These are phyloP conservation scores for Rubia peregrina DNA, from an alignment of 305 asterid genomes.

Conservation along the genomic window DNA sequence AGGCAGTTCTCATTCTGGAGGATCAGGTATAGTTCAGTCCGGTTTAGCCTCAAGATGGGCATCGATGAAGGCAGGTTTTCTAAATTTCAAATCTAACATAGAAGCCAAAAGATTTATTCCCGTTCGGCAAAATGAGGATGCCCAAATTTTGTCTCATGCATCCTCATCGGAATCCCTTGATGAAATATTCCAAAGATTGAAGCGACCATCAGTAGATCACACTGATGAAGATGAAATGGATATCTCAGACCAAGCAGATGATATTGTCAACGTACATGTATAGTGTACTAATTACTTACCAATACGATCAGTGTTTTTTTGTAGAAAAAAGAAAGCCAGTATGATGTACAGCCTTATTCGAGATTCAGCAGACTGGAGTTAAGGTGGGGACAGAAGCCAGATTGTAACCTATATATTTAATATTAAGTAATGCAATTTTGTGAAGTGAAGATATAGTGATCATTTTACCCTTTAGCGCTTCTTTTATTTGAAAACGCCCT, in stretches of 20 bases:
- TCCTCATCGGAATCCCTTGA: conserved; percentile 79
- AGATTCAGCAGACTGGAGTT: conserved; percentile 2
- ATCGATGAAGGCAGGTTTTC: conserved; percentile 85
- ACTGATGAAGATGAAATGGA: conserved; percentile 30
- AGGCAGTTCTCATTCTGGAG: conserved; percentile 32
- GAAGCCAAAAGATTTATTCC: conserved; percentile 75
- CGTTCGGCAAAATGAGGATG: conserved; percentile 50
- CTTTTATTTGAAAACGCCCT: no score
- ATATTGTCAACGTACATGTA: conserved; percentile 7
- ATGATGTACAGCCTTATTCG: conserved; percentile 10
- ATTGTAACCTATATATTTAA: neutral
- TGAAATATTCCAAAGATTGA: conserved; percentile 77
- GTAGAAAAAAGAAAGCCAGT: conserved; percentile 1
- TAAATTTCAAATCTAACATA: conserved; percentile 53
- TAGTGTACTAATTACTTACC: neutral
- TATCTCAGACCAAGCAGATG: conserved; percentile 17
- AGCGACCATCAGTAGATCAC: conserved; percentile 45
- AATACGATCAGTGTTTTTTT: neutral
- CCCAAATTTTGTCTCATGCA: conserved; percentile 30
- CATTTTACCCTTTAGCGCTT: neutral
- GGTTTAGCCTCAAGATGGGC: conserved; percentile 90
- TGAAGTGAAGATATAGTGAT: neutral
- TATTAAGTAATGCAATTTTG: neutral
- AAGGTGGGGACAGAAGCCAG: neutral
- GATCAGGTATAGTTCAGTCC: conserved; percentile 27